Conservation (phyloP, 2,329 filamentous ascomycete genomes). For the Aspergillus sp. region DNA sequence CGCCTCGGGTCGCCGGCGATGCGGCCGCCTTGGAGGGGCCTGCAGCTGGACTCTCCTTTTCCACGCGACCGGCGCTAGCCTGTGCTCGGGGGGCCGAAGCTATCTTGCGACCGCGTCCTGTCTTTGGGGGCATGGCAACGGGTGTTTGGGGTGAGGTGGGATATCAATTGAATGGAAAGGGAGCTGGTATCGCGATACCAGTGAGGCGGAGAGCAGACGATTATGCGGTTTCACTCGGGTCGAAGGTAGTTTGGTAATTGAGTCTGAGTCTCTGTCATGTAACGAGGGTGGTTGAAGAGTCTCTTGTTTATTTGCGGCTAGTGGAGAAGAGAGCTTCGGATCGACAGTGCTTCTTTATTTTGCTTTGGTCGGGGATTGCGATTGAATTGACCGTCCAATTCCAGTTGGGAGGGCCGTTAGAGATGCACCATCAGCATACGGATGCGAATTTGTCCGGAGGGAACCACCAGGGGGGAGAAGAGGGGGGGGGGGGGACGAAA, state of each 20-base stretch:
- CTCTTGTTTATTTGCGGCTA: neutral
- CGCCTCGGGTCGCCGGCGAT: slow-evolving; percentile 8
- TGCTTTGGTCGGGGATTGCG: neutral
- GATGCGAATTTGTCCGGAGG: neutral
- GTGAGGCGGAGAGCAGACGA: neutral
- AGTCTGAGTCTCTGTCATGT: neutral
- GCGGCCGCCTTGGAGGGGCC: slow-evolving; percentile 14
- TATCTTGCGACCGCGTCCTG: slow-evolving; percentile 18
- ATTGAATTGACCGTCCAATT: neutral
- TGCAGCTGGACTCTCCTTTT: slow-evolving; percentile 9
- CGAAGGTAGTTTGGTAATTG: neutral
- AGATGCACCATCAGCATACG: neutral
- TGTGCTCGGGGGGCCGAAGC: slow-evolving; percentile 8
- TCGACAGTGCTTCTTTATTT: neutral
- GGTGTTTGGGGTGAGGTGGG: neutral
- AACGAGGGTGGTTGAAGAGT: neutral
- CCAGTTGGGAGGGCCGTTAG: neutral
- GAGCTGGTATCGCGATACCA: neutral
- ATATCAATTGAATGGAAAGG: neutral
- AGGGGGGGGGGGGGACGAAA: neutral
- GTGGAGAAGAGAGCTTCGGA: neutral
- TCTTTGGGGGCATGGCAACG: slow-evolving; percentile 32
- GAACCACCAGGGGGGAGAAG: neutral
- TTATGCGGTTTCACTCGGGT: neutral
- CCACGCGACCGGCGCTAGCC: neutral